Evolutionary conservation across 202 grass and related monocot species (phyloP).

Genomic region (Musa balbisiana): DNA sequence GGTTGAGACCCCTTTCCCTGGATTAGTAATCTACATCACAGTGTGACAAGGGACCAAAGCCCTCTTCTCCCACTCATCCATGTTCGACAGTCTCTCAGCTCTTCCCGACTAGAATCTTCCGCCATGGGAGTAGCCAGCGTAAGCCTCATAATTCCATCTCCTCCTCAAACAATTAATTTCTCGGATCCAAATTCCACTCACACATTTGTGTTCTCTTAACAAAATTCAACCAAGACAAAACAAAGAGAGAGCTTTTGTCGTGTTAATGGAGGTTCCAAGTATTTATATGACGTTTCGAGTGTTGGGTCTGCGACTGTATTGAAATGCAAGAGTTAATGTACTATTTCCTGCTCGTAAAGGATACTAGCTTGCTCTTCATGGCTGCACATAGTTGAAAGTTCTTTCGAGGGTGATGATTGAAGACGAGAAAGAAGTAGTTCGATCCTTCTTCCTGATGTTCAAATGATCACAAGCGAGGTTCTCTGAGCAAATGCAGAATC

Average conservation of each 20-base stretch:
- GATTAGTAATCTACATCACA: constrained; percentile 43
- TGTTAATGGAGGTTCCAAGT: background rate
- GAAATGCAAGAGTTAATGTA: background rate
- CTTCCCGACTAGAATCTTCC: background rate
- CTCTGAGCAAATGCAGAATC: too few relatives aligned
- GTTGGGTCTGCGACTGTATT: background rate
- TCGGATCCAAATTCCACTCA: too few relatives aligned
- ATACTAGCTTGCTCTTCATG: too few relatives aligned
- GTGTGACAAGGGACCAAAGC: background rate
- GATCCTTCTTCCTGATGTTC: too few relatives aligned
- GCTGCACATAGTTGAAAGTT: too few relatives aligned
- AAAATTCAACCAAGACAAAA: background rate
- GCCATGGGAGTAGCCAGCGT: background rate
- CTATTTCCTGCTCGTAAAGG: too few relatives aligned
- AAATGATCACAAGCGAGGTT: too few relatives aligned
- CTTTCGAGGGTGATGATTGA: too few relatives aligned
- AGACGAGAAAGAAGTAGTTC: too few relatives aligned
- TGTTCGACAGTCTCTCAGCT: background rate
- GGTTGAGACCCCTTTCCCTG: constrained; percentile 15
- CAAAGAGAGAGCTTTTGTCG: background rate
- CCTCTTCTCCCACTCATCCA: constrained; percentile 21
- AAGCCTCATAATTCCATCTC: background rate
- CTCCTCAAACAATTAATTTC: background rate
- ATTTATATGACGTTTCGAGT: background rate
- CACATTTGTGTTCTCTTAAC: background rate